A percentile compares a stretch with the other conserved stretches of the same genome.
Evolutionary conservation across 1,284 basidiomycete species (phyloP).

Genomic region (Ceraceosorus guamensis): DNA sequence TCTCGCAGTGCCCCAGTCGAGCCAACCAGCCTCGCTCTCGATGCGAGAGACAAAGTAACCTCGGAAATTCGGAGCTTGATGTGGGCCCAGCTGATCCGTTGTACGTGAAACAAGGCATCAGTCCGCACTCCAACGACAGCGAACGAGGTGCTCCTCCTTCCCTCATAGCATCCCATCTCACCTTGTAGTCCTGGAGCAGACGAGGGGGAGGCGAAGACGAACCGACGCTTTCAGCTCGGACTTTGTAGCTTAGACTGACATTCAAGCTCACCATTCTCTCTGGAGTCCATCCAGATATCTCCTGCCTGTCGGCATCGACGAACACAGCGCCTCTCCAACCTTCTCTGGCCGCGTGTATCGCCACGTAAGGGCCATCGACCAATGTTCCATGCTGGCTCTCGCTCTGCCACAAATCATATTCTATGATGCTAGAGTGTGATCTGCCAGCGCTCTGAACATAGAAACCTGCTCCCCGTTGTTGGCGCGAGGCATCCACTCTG

Average conservation of each 20-base stretch:
- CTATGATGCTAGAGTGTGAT: slow-evolving; percentile 69
- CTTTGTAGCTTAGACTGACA: too few relatives aligned
- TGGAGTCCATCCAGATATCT: slow-evolving; percentile 64
- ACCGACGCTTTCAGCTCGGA: too few relatives aligned
- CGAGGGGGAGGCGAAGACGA: too few relatives aligned
- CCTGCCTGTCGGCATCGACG: slow-evolving; percentile 53
- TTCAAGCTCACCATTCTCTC: slow-evolving; percentile 56
- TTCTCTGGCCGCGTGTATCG: slow-evolving; percentile 64
- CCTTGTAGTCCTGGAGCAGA: slow-evolving; percentile 20
- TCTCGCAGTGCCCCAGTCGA: slow-evolving; percentile 53
- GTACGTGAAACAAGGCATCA: too few relatives aligned
- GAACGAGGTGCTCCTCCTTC: too few relatives aligned
- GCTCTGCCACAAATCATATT: slow-evolving; percentile 41
- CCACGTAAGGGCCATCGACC: slow-evolving; percentile 55
- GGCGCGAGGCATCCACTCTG: slow-evolving; percentile 54
- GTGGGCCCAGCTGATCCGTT: slow-evolving; percentile 28
- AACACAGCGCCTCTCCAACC: slow-evolving; percentile 58
- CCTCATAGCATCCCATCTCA: too few relatives aligned
- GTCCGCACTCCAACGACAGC: too few relatives aligned
- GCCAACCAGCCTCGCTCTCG: slow-evolving; percentile 44
- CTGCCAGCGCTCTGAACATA: slow-evolving; percentile 61
- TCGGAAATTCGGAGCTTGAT: slow-evolving; percentile 54
- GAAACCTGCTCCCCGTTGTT: slow-evolving; percentile 52
- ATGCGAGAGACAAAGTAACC: slow-evolving; percentile 74
- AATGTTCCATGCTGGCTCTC: background rate